Conservation (phyloP, 108 stramenopile genomes). For the Nitzschia inconspicua region DNA sequence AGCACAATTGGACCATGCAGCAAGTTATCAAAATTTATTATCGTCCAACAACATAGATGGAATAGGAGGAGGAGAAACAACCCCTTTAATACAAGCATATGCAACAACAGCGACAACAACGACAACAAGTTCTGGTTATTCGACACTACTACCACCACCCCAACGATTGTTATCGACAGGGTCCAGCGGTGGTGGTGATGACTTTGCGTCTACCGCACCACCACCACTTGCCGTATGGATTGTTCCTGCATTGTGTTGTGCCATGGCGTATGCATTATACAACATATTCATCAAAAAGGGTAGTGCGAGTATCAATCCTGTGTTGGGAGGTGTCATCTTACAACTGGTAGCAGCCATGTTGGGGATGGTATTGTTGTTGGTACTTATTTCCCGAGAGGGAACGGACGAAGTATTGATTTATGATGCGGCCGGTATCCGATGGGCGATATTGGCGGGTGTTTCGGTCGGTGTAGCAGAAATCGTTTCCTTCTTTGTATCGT, state of each 20-base stretch:
- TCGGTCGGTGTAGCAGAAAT: slow-evolving; percentile 66
- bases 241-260: slow-evolving; percentile 59
- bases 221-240: slow-evolving; percentile 56
- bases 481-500: slow-evolving; percentile 49
- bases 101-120: no score
- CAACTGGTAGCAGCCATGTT: slow-evolving; percentile 69
- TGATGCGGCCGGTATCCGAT: slow-evolving; percentile 33
- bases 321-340: slow-evolving; percentile 69
- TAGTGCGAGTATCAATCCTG: slow-evolving; percentile 50
- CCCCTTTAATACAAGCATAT: no score
- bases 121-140: not conserved
- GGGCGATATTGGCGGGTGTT: slow-evolving; percentile 41
- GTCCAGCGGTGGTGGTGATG: not conserved
- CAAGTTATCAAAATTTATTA: no score
- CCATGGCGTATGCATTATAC: slow-evolving; percentile 65
- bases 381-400: slow-evolving; percentile 9
- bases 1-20: no score
- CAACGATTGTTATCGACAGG: not conserved
- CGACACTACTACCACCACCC: not conserved
- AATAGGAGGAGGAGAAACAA: no score
- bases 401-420: slow-evolving; percentile 4
- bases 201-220: not conserved
- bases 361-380: slow-evolving; percentile 32
- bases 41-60: no score
- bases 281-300: slow-evolving; percentile 81